Evolutionary conservation across 1,139 yeast species (phyloP).

Genomic region (Geotrichum fermentans): DNA sequence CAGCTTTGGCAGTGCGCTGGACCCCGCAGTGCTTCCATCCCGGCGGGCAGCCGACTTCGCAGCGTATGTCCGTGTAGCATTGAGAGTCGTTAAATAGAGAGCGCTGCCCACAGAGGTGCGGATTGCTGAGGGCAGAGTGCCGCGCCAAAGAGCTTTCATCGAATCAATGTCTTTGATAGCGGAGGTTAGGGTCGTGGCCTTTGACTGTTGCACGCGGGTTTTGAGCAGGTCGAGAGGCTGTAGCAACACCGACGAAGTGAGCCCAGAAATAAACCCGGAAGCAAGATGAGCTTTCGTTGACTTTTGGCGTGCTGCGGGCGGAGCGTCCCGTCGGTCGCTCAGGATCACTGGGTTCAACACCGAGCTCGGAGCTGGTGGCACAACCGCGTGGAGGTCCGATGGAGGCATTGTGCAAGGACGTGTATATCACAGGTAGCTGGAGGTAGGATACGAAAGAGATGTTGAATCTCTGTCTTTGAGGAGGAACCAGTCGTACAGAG

Average conservation of each 20-base stretch:
- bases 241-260: conserved; percentile 71
- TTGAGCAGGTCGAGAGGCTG: conserved; percentile 90
- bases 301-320: conserved; percentile 4
- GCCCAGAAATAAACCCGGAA: conserved; percentile 86
- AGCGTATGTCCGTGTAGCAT: conserved; percentile 52
- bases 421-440: too few relatives aligned
- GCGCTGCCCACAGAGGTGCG: conserved; percentile 92
- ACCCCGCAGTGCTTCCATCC: background rate
- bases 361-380: conserved; percentile 1
- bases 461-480: too few relatives aligned
- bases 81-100: conserved; percentile 68
- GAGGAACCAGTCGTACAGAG: too few relatives aligned
- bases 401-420: background rate
- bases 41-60: conserved; percentile 31
- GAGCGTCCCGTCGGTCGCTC: background rate
- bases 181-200: conserved; percentile 41
- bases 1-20: conserved; percentile 58
- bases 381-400: background rate
- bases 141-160: conserved; percentile 69
- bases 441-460: too few relatives aligned
- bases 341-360: too few relatives aligned
- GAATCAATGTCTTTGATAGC: conserved; percentile 40
- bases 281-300: conserved; percentile 46
- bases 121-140: conserved; percentile 84
- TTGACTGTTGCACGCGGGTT: conserved; percentile 79